Conservation (phyloP, 2,329 filamentous ascomycete genomes). For the Colletotrichum viniferum region DNA sequence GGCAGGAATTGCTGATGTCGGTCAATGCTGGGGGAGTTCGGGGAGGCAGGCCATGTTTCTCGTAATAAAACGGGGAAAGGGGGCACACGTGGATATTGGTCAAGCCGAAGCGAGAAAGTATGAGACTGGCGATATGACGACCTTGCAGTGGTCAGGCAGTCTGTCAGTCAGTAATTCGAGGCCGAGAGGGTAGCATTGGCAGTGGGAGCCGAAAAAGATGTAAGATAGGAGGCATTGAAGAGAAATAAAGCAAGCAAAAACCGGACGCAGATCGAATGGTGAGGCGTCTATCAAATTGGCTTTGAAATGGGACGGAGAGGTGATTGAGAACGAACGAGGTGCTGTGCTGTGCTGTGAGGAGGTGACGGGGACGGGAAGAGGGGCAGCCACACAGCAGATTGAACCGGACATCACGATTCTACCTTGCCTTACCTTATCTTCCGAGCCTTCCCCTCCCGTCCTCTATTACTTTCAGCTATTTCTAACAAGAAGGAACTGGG, state of each 20-base stretch:
- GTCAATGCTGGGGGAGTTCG: background rate
- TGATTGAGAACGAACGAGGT: background rate
- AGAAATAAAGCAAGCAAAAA: background rate
- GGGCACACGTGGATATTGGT: background rate
- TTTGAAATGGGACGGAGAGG: background rate
- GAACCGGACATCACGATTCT: background rate
- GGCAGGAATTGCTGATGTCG: constrained; percentile 5
- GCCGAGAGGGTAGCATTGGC: background rate
- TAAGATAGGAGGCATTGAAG: background rate
- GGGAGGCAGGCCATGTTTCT: background rate
- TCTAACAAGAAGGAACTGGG: background rate
- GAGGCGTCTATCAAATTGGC: background rate
- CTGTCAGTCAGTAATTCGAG: background rate
- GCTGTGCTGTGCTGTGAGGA: background rate
- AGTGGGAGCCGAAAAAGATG: background rate
- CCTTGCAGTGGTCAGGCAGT: background rate
- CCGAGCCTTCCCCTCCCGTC: background rate
- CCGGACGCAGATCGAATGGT: background rate
- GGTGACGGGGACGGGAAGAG: background rate
- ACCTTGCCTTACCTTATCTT: background rate
- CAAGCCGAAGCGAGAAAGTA: background rate
- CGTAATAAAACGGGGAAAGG: constrained; percentile 13
- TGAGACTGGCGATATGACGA: background rate
- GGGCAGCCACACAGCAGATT: background rate
- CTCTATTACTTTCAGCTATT: background rate